Evolutionary conservation across 192 early-diverging fungal species (phyloP).

Genomic region (Linnemannia exigua): DNA sequence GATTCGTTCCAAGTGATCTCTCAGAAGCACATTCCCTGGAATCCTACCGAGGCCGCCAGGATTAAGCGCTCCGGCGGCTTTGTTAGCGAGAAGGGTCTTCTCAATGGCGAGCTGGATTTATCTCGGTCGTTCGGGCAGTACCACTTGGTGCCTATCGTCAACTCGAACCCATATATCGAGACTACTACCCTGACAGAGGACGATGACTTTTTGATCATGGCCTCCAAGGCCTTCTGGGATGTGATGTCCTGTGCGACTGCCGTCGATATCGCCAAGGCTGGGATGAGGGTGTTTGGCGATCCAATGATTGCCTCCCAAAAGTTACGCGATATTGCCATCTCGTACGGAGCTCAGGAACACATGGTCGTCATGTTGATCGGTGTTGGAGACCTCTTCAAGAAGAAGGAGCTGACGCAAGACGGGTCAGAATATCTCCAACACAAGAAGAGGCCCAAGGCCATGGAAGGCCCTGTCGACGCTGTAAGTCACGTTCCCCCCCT

Average conservation of each 20-base stretch:
- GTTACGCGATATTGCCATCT: constrained; percentile 89
- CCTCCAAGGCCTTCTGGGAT: constrained; percentile 84
- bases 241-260: constrained; percentile 84
- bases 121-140: constrained; percentile 94
- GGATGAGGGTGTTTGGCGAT: constrained; percentile 68
- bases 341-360: constrained; percentile 82
- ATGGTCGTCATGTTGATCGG: constrained; percentile 94
- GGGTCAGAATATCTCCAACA: constrained; percentile 44
- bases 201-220: constrained; percentile 87
- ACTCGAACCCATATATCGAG: constrained; percentile 86
- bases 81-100: constrained; percentile 79
- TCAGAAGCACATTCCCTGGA: constrained; percentile 79
- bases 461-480: constrained; percentile 68
- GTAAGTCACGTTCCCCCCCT: constrained; percentile 41
- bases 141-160: constrained; percentile 84
- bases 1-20: constrained; percentile 79
- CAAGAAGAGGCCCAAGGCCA: constrained; percentile 60
- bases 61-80: constrained; percentile 87
- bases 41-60: constrained; percentile 76
- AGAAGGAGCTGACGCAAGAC: constrained; percentile 34
- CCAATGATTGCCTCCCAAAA: constrained; percentile 84
- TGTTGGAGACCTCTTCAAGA: constrained; percentile 83
- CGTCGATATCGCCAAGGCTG: constrained; percentile 88
- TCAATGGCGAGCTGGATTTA: constrained; percentile 83
- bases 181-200: constrained; percentile 82